A percentile compares a stretch with the other conserved stretches of the same genome.
Evolutionary conservation across 2,329 filamentous ascomycete genomes (phyloP).

Genomic region (Pseudocercospora pini-densiflorae): DNA sequence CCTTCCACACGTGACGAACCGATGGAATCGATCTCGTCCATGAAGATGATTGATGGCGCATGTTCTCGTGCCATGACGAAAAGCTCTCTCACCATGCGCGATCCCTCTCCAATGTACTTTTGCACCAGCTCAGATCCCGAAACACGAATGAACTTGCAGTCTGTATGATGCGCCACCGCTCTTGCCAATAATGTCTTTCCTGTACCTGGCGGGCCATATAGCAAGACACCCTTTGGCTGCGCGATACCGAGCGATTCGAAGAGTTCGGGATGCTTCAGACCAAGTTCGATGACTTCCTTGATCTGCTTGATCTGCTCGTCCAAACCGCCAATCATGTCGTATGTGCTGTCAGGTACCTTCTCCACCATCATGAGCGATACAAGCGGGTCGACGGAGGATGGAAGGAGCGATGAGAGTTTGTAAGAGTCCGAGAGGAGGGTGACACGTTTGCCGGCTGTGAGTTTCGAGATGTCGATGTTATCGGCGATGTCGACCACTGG

Average conservation of each 20-base stretch:
- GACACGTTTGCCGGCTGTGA: slow-evolving; percentile 96
- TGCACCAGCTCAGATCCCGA: slow-evolving; percentile 96
- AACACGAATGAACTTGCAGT: slow-evolving; percentile 98
- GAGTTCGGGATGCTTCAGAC: slow-evolving; percentile 95
- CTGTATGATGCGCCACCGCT: slow-evolving; percentile 96
- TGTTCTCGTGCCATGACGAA: slow-evolving; percentile 99
- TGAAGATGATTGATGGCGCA: slow-evolving; percentile 98
- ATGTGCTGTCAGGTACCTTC: slow-evolving; percentile 99
- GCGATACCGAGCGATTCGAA: slow-evolving; percentile 99
- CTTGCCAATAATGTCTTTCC: slow-evolving; percentile 95
- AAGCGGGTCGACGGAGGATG: slow-evolving; percentile 95
- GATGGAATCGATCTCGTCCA: slow-evolving; percentile 99
- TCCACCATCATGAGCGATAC: slow-evolving; percentile 99
- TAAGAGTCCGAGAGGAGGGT: slow-evolving; percentile 96
- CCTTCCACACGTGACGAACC: slow-evolving; percentile 96
- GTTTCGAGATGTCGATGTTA: slow-evolving; percentile 90
- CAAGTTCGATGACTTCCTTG: slow-evolving; percentile 99
- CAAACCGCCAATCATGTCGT: slow-evolving; percentile 99
- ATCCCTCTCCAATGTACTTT: slow-evolving; percentile 99
- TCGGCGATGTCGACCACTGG: slow-evolving; percentile 95
- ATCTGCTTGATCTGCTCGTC: slow-evolving; percentile 99
- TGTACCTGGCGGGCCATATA: slow-evolving; percentile 95
- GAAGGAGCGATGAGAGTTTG: slow-evolving; percentile 98
- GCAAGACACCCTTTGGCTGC: slow-evolving; percentile 94
- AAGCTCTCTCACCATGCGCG: slow-evolving; percentile 96